These are phyloP conservation scores for Phyllachora maydis DNA, from an alignment of 2,329 filamentous ascomycete species.

Conservation along the genomic window DNA sequence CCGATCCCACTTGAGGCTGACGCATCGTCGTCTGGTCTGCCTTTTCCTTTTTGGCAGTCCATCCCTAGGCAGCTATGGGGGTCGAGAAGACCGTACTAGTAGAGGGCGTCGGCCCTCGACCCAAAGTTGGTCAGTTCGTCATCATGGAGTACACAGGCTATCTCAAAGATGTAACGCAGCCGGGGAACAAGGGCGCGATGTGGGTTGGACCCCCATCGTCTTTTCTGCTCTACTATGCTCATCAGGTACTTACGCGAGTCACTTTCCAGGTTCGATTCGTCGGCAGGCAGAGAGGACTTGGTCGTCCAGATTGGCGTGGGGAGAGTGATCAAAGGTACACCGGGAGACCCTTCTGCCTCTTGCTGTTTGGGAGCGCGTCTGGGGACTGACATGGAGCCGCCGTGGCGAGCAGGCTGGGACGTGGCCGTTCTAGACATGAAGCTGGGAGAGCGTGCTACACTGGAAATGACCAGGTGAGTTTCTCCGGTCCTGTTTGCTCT, in stretches of 20 bases:
- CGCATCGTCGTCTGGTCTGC: too few relatives aligned
- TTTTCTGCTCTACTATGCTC: too few relatives aligned
- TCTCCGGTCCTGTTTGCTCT: too few relatives aligned
- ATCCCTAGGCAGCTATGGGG: too few relatives aligned
- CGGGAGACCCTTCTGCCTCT: too few relatives aligned
- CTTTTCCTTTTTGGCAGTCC: too few relatives aligned
- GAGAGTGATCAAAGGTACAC: conserved; percentile 63
- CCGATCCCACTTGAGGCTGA: too few relatives aligned
- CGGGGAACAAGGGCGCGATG: conserved; percentile 49
- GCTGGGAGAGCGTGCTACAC: conserved; percentile 70
- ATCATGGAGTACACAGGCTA: conserved; percentile 84
- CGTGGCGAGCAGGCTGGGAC: conserved; percentile 62
- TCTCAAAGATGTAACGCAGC: conserved; percentile 45
- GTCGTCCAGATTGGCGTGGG: conserved; percentile 61
- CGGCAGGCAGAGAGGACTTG: conserved; percentile 58
- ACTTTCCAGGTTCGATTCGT: conserved; percentile 64
- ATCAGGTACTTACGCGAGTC: conserved; percentile 5
- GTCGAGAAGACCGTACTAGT: conserved; percentile 47
- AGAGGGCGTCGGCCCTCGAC: conserved; percentile 40
- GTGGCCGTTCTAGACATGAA: conserved; percentile 74
- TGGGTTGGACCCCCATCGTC: too few relatives aligned
- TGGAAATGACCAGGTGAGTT: conserved; percentile 62
- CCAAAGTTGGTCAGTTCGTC: conserved; percentile 49
- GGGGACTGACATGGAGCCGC: too few relatives aligned
- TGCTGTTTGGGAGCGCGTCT: too few relatives aligned